Percentiles rank a stretch among this genome's conserved stretches.
Evolutionary conservation across 495 filamentous ascomycete species (phyloP).

Genomic region (Hypoxylon crocopeplum): DNA sequence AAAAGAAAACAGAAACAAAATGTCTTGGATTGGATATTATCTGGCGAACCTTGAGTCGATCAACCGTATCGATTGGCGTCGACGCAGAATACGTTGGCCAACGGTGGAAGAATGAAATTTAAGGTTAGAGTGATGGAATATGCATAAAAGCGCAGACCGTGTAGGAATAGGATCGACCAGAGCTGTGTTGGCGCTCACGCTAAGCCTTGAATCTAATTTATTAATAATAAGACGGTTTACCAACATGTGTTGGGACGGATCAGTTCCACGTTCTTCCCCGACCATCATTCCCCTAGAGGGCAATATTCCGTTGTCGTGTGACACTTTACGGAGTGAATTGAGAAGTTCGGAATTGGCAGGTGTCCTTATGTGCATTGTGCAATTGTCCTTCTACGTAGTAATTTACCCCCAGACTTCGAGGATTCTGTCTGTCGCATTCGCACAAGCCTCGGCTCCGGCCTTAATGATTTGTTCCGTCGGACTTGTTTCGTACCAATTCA

Average conservation of each 20-base stretch:
- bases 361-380: background rate
- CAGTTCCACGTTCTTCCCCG: slow-evolving; percentile 23
- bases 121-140: background rate
- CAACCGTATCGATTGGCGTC: background rate
- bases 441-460: slow-evolving; percentile 1
- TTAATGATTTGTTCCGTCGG: slow-evolving; percentile 21
- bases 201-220: slow-evolving; percentile 31
- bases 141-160: slow-evolving; percentile 5
- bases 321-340: background rate
- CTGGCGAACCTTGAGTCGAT: too few relatives aligned
- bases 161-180: background rate
- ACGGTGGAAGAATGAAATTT: too few relatives aligned
- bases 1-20: background rate
- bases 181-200: slow-evolving; percentile 11
- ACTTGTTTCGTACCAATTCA: slow-evolving; percentile 13
- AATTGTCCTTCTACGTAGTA: too few relatives aligned
- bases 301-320: slow-evolving; percentile 13
- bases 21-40: too few relatives aligned
- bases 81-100: background rate
- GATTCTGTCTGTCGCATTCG: background rate
- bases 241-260: background rate
- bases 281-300: slow-evolving; percentile 13
- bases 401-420: slow-evolving; percentile 6
- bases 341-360: background rate
- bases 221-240: slow-evolving; percentile 16